A percentile compares a stretch with the other conserved stretches of the same genome.
phyloP scores from a whole-genome alignment of 1,284 basidiomycete species.

The Ceratobasidium sp. region DNA sequence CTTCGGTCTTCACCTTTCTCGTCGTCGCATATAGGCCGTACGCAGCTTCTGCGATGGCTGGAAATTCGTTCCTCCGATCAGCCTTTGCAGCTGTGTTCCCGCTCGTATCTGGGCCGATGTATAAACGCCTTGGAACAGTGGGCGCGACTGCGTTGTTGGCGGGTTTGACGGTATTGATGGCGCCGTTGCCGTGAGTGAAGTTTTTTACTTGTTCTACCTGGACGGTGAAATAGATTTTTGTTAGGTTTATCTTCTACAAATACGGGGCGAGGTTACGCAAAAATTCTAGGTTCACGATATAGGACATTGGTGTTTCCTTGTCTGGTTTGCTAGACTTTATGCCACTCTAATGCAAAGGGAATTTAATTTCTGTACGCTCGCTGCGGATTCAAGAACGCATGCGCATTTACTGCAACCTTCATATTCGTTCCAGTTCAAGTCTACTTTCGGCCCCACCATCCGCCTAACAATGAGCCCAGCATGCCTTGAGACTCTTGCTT shows the following conservation, averaged over 20 bases:
- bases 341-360: background rate
- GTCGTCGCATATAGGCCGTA: constrained; percentile 77
- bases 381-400: constrained; percentile 9
- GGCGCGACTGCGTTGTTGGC: constrained; percentile 79
- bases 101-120: constrained; percentile 69
- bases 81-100: constrained; percentile 76
- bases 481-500: constrained; percentile 29
- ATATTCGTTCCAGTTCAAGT: background rate
- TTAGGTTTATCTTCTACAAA: constrained; percentile 52
- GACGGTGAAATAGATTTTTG: background rate
- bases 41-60: constrained; percentile 77
- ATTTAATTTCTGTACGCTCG: too few species aligned
- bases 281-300: constrained; percentile 44
- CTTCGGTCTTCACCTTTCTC: constrained; percentile 73
- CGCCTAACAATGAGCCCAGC: constrained; percentile 54
- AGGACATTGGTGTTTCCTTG: background rate
- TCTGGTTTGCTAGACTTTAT: background rate
- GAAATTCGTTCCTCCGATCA: constrained; percentile 70
- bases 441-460: constrained; percentile 62
- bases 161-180: constrained; percentile 69
- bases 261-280: constrained; percentile 51
- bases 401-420: background rate
- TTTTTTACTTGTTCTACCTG: background rate
- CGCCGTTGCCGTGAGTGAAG: constrained; percentile 69
- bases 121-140: constrained; percentile 65